Percentiles rank a stretch among this genome's conserved stretches.
Conservation (phyloP, 139 green algal genomes). For the Coelastrella sp. region DNA sequence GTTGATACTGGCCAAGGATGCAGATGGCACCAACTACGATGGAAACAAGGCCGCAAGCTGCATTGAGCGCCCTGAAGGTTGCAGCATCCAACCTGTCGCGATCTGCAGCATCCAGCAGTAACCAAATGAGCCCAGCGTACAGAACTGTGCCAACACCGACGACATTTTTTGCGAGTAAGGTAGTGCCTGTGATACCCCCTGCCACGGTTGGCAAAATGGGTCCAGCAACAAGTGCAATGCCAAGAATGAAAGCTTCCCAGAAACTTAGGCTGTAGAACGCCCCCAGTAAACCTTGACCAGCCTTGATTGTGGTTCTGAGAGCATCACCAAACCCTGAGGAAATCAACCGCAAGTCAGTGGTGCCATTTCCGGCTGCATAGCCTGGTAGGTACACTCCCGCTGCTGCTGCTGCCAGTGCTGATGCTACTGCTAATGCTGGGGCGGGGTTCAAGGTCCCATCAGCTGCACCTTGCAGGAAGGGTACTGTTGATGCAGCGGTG, state of each 20-base stretch:
- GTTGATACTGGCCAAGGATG: not conserved
- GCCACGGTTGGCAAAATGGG: constrained; percentile 33
- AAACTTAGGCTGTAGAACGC: constrained; percentile 30
- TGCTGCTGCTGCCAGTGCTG: not conserved
- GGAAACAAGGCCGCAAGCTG: constrained; percentile 8
- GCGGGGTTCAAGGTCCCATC: not conserved
- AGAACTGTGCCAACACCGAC: constrained; percentile 9
- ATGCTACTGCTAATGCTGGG: not conserved
- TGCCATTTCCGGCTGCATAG: not conserved
- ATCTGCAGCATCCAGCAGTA: constrained; percentile 26
- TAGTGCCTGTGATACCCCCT: constrained; percentile 1
- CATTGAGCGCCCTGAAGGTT: constrained; percentile 25
- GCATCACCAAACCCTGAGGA: not conserved
- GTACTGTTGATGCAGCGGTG: not conserved
- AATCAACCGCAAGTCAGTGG: not conserved
- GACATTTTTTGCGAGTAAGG: constrained; percentile 9
- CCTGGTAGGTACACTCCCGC: not conserved
- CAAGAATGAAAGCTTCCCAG: constrained; percentile 26
- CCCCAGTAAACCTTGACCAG: not conserved
- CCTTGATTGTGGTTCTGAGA: constrained; percentile 1
- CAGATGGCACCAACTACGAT: not conserved
- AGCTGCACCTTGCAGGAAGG: constrained; percentile 12
- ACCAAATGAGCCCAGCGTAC: not conserved
- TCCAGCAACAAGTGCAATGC: not conserved
- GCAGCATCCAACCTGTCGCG: not conserved